A percentile compares a stretch with the other conserved stretches of the same genome.
These are phyloP conservation scores for Barnettozyma salicaria DNA, from an alignment of 805 yeast genomes.

Conservation along the genomic window DNA sequence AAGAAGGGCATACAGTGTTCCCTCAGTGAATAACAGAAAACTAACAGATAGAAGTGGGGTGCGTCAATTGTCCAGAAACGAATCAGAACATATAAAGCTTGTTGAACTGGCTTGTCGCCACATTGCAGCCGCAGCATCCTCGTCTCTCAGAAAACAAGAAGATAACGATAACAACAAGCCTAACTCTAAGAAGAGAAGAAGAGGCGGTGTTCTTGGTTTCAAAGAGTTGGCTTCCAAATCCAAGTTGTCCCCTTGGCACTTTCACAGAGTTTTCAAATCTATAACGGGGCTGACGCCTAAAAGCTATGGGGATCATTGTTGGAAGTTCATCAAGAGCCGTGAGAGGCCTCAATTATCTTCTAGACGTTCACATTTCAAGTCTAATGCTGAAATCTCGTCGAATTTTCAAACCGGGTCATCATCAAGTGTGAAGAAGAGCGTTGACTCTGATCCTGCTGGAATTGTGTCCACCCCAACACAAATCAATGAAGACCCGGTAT, in stretches of 20 bases:
- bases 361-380: constrained; percentile 23
- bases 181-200: constrained; percentile 44
- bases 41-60: constrained; percentile 6
- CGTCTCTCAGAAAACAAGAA: constrained; percentile 28
- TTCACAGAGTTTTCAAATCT: constrained; percentile 82
- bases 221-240: constrained; percentile 84
- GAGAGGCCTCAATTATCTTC: constrained; percentile 17
- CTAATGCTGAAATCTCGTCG: constrained; percentile 18
- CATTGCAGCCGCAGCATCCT: constrained; percentile 73
- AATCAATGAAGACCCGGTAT: neutral
- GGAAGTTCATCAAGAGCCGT: constrained; percentile 44
- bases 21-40: constrained; percentile 15
- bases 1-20: constrained; percentile 23
- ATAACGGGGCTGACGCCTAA: constrained; percentile 86
- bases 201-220: constrained; percentile 78
- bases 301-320: constrained; percentile 81
- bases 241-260: constrained; percentile 85
- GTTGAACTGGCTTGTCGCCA: constrained; percentile 79
- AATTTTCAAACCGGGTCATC: constrained; percentile 8
- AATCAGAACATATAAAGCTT: constrained; percentile 60
- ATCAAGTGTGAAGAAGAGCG: constrained; percentile 10
- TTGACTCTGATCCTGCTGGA: constrained; percentile 5
- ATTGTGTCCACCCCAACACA: constrained; percentile 1
- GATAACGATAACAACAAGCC: constrained; percentile 3
- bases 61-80: constrained; percentile 44